A percentile compares a stretch with the other conserved stretches of the same genome.
Evolutionary conservation across 768 basidiomycete species (phyloP).

Genomic region (Suillus lakei): DNA sequence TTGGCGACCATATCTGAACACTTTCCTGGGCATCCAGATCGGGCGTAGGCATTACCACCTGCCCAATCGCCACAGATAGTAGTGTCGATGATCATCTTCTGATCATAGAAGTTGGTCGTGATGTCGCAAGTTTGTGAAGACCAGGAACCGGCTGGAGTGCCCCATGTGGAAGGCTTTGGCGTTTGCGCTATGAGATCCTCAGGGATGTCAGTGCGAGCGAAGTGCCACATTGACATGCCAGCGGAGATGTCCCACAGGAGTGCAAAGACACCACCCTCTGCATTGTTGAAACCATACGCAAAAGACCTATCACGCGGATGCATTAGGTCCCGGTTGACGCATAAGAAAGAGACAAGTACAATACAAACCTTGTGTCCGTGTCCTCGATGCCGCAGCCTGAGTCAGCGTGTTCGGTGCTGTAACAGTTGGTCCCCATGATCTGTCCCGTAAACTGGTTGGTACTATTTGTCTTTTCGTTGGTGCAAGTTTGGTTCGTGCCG

Average conservation of each 20-base stretch:
- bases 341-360: not conserved
- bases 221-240: no score
- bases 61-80: conserved; percentile 39
- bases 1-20: conserved; percentile 55
- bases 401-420: conserved; percentile 44
- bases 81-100: conserved; percentile 48
- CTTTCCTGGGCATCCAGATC: conserved; percentile 44
- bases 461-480: conserved; percentile 20
- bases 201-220: conserved; percentile 54
- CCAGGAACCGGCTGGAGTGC: conserved; percentile 55
- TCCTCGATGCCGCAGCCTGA: conserved; percentile 56
- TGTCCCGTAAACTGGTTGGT: conserved; percentile 23
- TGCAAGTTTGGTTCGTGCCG: conserved; percentile 44
- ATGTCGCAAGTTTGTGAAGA: conserved; percentile 54
- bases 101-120: conserved; percentile 53
- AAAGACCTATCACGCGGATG: conserved; percentile 39
- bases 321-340: conserved; percentile 42
- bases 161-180: conserved; percentile 57
- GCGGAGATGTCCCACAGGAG: no score
- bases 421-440: conserved; percentile 39
- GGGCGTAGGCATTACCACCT: conserved; percentile 20
- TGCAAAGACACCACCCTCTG: no score
- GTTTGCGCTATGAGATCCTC: conserved; percentile 49
- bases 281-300: conserved; percentile 37
- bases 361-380: conserved; percentile 26